Evolutionary conservation across 1,284 basidiomycete genomes (phyloP).

Genomic region (Ceraceosorus guamensis): DNA sequence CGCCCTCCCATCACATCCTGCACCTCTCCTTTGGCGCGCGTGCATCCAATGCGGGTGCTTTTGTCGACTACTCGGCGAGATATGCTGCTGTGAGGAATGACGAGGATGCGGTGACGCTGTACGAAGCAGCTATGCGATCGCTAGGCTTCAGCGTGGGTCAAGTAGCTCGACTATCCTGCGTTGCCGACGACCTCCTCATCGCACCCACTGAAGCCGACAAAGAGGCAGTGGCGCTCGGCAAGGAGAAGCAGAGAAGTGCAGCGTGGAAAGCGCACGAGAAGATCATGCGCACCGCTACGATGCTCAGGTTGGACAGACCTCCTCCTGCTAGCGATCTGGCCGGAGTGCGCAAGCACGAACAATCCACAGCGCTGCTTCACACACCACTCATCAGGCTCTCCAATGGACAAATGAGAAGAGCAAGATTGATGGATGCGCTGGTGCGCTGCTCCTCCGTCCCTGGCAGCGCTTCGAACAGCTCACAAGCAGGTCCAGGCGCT

Average conservation of each 20-base stretch:
- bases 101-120: background rate
- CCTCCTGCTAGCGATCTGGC: background rate
- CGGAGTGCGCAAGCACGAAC: background rate
- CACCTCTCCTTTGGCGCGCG: background rate
- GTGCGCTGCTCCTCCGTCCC: conserved; percentile 61
- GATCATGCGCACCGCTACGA: conserved; percentile 24
- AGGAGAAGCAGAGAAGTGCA: conserved; percentile 4
- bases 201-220: background rate
- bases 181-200: background rate
- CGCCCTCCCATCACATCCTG: background rate
- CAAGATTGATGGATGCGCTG: conserved; percentile 72
- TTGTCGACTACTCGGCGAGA: background rate
- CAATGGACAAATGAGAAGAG: conserved; percentile 84
- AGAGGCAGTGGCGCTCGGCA: background rate
- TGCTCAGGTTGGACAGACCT: conserved; percentile 20
- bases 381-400: conserved; percentile 58
- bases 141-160: background rate
- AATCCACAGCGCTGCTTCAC: conserved; percentile 22
- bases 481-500: background rate
- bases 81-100: background rate
- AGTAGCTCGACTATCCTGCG: background rate
- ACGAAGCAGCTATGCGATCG: background rate
- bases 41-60: background rate
- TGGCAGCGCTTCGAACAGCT: no score
- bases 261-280: conserved; percentile 11